phyloP scores from a whole-genome alignment of 1,284 basidiomycete species.

The Mycosarcoma mackinlayi region DNA sequence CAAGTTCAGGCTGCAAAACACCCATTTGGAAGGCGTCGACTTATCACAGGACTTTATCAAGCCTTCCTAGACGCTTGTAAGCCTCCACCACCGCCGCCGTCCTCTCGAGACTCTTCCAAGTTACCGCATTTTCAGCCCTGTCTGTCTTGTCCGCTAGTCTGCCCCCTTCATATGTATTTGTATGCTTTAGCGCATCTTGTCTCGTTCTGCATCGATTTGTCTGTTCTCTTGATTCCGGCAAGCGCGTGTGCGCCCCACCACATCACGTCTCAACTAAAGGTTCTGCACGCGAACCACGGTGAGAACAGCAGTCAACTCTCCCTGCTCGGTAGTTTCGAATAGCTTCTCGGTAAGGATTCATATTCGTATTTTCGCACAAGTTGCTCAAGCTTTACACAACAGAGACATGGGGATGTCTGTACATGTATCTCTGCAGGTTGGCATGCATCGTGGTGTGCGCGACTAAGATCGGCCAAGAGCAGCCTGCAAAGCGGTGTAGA shows the following conservation, averaged over 20 bases:
- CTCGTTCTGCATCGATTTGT: neutral
- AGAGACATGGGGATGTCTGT: neutral
- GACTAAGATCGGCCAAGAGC: conserved; percentile 72
- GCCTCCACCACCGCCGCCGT: neutral
- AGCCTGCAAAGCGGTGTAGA: conserved; percentile 92
- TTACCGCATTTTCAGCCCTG: neutral
- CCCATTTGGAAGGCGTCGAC: conserved; percentile 83
- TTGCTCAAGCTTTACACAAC: too few relatives aligned
- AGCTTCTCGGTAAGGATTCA: too few relatives aligned
- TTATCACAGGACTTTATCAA: conserved; percentile 74
- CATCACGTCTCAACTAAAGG: too few relatives aligned
- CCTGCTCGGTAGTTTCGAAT: too few relatives aligned
- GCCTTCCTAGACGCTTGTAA: conserved; percentile 10
- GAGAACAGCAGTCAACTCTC: too few relatives aligned
- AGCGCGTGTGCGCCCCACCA: too few relatives aligned
- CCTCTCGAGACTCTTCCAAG: too few relatives aligned
- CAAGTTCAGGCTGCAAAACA: conserved; percentile 80
- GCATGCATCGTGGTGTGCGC: neutral
- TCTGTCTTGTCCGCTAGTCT: neutral
- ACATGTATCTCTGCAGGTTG: too few relatives aligned
- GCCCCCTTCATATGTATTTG: conserved; percentile 9
- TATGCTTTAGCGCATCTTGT: neutral
- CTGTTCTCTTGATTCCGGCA: neutral
- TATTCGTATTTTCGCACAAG: neutral
- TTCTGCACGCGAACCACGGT: too few relatives aligned